Evolutionary conservation across 106 monocot genomes (phyloP).

Genomic region (Amphibolis antarctica): DNA sequence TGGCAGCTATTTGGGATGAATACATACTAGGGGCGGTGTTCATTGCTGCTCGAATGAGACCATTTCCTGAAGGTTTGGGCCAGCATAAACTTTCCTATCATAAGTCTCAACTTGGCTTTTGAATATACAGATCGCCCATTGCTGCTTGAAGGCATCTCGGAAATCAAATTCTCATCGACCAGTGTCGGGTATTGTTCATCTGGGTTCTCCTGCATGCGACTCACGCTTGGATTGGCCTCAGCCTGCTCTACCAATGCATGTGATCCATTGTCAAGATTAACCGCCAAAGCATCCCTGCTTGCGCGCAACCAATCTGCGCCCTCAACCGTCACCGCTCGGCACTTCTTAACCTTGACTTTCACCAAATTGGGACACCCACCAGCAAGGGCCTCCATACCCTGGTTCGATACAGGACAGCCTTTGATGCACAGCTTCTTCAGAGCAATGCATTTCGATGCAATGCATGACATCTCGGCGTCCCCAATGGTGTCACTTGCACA

Average conservation of each 20-base stretch:
- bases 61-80: conserved; percentile 12
- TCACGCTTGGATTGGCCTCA: conserved; percentile 39
- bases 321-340: conserved; percentile 47
- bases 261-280: conserved; percentile 41
- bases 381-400: conserved; percentile 57
- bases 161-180: conserved; percentile 8
- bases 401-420: conserved; percentile 63
- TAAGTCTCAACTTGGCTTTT: conserved; percentile 23
- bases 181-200: conserved; percentile 17
- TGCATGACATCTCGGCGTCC: conserved; percentile 71
- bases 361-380: conserved; percentile 67
- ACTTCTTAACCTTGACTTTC: conserved; percentile 86
- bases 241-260: conserved; percentile 14
- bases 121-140: conserved; percentile 21
- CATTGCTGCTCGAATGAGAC: conserved; percentile 8
- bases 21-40: conserved; percentile 5
- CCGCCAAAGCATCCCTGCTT: conserved; percentile 40
- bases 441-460: conserved; percentile 59
- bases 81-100: conserved; percentile 7
- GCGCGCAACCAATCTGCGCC: conserved; percentile 48
- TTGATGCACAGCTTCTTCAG: conserved; percentile 78
- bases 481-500: conserved; percentile 69
- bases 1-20: not conserved
- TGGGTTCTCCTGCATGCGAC: conserved; percentile 42
- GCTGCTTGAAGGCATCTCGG: conserved; percentile 40